A percentile compares a stretch with the other conserved stretches of the same genome.
These are phyloP conservation scores for Uronychia binucleata DNA, from an alignment of 73 alveolate genomes.

Conservation along the genomic window DNA sequence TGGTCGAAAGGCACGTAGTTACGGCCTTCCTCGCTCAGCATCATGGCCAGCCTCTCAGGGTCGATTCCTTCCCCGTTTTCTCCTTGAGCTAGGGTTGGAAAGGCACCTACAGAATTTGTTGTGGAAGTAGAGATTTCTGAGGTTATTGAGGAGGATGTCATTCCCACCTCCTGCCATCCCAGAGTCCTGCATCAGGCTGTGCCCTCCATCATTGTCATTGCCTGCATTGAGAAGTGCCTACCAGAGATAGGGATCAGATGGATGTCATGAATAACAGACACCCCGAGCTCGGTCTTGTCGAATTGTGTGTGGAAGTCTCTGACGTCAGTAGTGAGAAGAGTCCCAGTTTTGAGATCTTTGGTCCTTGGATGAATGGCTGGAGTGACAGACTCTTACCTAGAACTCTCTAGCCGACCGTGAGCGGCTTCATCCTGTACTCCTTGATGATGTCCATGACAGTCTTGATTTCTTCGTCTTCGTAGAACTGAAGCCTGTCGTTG, in stretches of 20 bases:
- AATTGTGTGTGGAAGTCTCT: constrained; percentile 55
- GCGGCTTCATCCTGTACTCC: constrained; percentile 32
- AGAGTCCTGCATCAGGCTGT: constrained; percentile 7
- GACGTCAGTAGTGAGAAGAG: constrained; percentile 58
- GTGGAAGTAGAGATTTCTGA: constrained; percentile 46
- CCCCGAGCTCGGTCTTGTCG: constrained; percentile 72
- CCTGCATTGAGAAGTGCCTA: too few relatives aligned
- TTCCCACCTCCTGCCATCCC: background rate
- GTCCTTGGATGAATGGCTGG: constrained; percentile 75
- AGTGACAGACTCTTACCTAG: too few relatives aligned
- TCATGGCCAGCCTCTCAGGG: background rate
- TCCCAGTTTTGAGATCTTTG: constrained; percentile 60
- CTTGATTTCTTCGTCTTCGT: constrained; percentile 22
- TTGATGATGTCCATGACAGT: constrained; percentile 42
- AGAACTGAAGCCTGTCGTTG: constrained; percentile 42
- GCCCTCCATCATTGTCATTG: background rate
- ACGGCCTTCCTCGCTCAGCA: constrained; percentile 10
- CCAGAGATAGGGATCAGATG: constrained; percentile 59
- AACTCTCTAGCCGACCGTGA: constrained; percentile 69
- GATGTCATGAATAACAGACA: constrained; percentile 29
- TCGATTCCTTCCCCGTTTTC: background rate
- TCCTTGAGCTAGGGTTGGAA: too few relatives aligned
- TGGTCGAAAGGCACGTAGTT: constrained; percentile 58
- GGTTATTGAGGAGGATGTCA: constrained; percentile 24
- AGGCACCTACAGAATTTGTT: constrained; percentile 36